phyloP scores from a whole-genome alignment of 2,329 filamentous ascomycete genomes.

The Corniculantispora saksenae region DNA sequence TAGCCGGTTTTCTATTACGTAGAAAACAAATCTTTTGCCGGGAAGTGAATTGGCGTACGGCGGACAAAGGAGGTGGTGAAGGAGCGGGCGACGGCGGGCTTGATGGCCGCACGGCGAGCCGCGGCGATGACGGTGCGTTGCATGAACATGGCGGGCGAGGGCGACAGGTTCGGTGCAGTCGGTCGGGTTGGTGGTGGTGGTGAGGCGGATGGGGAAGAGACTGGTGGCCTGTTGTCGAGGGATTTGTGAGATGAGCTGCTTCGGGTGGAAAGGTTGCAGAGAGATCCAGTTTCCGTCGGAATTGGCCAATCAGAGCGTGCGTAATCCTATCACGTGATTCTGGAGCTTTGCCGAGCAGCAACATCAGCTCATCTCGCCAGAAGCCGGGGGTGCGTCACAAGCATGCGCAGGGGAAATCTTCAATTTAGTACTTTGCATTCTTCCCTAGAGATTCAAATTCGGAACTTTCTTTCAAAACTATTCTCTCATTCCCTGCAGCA shows the following conservation, averaged over 20 bases:
- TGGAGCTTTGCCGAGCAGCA: slow-evolving; percentile 23
- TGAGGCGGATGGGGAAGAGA: slow-evolving; percentile 25
- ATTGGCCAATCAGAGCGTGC: slow-evolving; percentile 38
- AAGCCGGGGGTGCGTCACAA: not conserved
- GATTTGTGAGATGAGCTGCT: slow-evolving; percentile 52
- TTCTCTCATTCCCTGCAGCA: too few species aligned
- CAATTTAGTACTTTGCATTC: not conserved
- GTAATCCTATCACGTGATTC: slow-evolving; percentile 35
- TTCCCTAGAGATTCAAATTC: not conserved
- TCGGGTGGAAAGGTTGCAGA: slow-evolving; percentile 38
- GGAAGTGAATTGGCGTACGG: slow-evolving; percentile 47
- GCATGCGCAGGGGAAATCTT: not conserved
- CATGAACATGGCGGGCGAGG: slow-evolving; percentile 55
- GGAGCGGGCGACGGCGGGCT: slow-evolving; percentile 56
- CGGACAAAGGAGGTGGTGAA: slow-evolving; percentile 62
- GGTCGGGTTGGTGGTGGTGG: slow-evolving; percentile 25
- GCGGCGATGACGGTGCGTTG: slow-evolving; percentile 63
- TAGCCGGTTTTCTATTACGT: not conserved
- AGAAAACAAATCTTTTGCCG: slow-evolving; percentile 5
- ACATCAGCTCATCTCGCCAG: slow-evolving; percentile 11
- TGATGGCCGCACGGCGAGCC: slow-evolving; percentile 59
- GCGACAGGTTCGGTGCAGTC: slow-evolving; percentile 26
- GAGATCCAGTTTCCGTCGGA: slow-evolving; percentile 31
- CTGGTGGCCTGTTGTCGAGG: slow-evolving; percentile 40
- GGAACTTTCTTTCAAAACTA: too few species aligned